phyloP scores from a whole-genome alignment of 1,284 basidiomycete genomes.

The Exobasidium rhododendri region DNA sequence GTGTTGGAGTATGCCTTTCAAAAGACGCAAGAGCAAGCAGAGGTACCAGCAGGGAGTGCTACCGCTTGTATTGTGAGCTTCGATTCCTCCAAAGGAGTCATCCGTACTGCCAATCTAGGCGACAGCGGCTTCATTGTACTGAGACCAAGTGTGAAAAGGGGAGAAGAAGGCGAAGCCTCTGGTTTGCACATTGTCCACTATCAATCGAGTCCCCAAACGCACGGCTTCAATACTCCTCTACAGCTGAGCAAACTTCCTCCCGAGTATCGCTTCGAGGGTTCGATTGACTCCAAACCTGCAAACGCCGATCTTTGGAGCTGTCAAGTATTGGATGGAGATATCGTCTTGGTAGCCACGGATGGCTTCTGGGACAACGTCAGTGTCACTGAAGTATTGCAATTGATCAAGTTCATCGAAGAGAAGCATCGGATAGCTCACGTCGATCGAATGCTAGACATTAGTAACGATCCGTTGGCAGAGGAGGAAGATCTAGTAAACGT shows the following conservation, averaged over 20 bases:
- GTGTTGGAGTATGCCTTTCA: constrained; percentile 71
- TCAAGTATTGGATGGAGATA: constrained; percentile 39
- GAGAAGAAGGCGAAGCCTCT: constrained; percentile 14
- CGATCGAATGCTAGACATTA: constrained; percentile 8
- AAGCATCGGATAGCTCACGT: constrained; percentile 29
- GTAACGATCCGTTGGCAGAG: constrained; percentile 6
- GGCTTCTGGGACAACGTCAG: constrained; percentile 82
- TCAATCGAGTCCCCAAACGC: constrained; percentile 41
- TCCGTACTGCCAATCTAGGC: constrained; percentile 82
- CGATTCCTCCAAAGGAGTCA: constrained; percentile 69
- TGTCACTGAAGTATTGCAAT: constrained; percentile 34
- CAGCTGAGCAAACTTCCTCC: constrained; percentile 51
- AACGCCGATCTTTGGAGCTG: constrained; percentile 39
- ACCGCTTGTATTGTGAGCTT: constrained; percentile 77
- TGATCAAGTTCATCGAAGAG: constrained; percentile 44
- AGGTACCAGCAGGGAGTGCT: constrained; percentile 75
- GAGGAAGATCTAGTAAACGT: constrained; percentile 15
- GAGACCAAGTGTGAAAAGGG: constrained; percentile 21
- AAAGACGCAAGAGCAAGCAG: constrained; percentile 67
- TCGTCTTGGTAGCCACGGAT: constrained; percentile 66
- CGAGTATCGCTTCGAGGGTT: constrained; percentile 9
- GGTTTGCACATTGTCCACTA: constrained; percentile 28
- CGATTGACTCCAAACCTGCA: constrained; percentile 25
- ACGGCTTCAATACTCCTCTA: constrained; percentile 51
- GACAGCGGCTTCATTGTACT: constrained; percentile 81